Conservation (phyloP, 1,139 yeast genomes). For the Spencermartinsiella ligniputridi region DNA sequence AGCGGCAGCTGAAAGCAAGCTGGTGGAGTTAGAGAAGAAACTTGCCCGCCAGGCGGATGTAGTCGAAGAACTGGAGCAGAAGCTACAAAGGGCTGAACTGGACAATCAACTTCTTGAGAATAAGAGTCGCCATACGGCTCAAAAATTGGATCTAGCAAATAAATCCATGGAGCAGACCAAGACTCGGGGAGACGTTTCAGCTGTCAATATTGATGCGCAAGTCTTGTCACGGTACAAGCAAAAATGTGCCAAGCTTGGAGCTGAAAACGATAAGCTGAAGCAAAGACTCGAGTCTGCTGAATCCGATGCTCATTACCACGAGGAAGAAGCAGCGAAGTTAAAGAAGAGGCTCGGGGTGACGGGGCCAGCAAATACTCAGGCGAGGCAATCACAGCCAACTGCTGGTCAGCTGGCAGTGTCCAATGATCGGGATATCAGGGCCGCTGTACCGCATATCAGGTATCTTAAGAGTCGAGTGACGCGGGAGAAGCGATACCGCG, state of each 20-base stretch:
- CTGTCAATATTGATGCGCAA: not conserved
- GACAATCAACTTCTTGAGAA: slow-evolving; percentile 4
- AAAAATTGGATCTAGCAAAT: slow-evolving; percentile 18
- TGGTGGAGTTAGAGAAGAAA: slow-evolving; percentile 14
- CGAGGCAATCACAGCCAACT: slow-evolving; percentile 18
- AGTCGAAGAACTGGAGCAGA: slow-evolving; percentile 14
- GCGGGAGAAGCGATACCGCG: slow-evolving; percentile 34
- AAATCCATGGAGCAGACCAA: not conserved
- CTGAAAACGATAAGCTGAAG: not conserved
- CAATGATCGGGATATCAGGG: slow-evolving; percentile 13
- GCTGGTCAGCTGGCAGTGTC: slow-evolving; percentile 9
- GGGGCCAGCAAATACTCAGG: slow-evolving; percentile 22
- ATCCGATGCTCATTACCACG: slow-evolving; percentile 3
- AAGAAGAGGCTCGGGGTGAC: slow-evolving; percentile 17
- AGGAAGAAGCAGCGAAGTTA: slow-evolving; percentile 17
- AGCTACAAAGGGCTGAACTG: slow-evolving; percentile 16
- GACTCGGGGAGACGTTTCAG: too few relatives aligned
- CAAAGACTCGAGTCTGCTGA: not conserved
- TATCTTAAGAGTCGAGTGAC: slow-evolving; percentile 22
- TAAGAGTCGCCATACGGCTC: slow-evolving; percentile 6
- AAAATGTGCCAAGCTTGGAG: not conserved
- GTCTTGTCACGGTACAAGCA: not conserved
- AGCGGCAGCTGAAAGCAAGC: slow-evolving; percentile 12
- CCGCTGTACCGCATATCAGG: slow-evolving; percentile 20
- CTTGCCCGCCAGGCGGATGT: slow-evolving; percentile 13